Conservation (phyloP, 495 filamentous ascomycete species). For the Hypoxylon fuscum region DNA sequence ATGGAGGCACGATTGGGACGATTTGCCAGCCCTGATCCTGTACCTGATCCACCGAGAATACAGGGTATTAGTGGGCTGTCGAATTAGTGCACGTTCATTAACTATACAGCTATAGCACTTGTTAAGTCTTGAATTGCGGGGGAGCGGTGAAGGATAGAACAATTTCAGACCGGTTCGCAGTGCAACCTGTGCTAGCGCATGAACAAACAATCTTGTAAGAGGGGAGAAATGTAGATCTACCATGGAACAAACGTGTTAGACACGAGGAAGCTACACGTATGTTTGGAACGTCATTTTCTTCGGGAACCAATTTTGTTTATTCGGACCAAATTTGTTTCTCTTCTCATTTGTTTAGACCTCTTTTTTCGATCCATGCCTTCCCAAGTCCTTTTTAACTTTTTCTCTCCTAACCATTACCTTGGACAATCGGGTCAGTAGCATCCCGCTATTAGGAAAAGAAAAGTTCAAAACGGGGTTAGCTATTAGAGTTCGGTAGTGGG, state of each 20-base stretch:
- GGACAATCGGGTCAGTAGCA: constrained; percentile 1
- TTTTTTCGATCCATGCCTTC: background rate
- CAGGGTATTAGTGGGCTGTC: constrained; percentile 28
- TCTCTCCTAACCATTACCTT: too few species aligned
- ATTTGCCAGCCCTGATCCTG: too few species aligned
- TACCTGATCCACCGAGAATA: constrained; percentile 7
- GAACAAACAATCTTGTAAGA: constrained; percentile 33
- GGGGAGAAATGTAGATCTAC: constrained; percentile 14
- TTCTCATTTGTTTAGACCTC: constrained; percentile 1
- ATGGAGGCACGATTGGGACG: too few species aligned
- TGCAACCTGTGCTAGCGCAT: constrained; percentile 23
- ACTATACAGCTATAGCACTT: background rate
- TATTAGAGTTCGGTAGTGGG: too few species aligned
- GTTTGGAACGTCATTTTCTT: constrained; percentile 21
- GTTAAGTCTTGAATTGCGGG: constrained; percentile 30
- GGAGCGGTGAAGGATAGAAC: constrained; percentile 24
- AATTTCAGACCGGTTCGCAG: background rate
- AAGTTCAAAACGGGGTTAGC: background rate
- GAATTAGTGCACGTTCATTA: background rate
- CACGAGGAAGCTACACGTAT: constrained; percentile 21
- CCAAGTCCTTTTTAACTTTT: background rate
- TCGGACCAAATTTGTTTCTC: constrained; percentile 21
- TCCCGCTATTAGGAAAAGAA: background rate
- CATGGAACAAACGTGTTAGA: constrained; percentile 1
- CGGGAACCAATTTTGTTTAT: constrained; percentile 14